Evolutionary conservation across 495 filamentous ascomycete species (phyloP), one percentile per base, ranked within the genome.

Genomic region (Rostrohypoxylon terebratum): DNA sequence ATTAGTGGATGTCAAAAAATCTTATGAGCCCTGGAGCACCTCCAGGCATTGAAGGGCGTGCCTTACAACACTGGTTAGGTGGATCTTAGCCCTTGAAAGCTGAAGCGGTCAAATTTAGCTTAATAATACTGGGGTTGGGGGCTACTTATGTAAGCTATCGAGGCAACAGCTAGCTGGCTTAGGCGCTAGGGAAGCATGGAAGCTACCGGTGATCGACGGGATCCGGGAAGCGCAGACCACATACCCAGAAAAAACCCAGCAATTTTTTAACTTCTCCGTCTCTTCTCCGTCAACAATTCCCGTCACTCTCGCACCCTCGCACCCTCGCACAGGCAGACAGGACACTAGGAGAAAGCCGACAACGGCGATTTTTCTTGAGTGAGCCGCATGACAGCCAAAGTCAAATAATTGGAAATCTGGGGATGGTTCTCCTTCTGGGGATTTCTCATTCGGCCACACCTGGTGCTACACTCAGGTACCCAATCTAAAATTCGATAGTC

Each of bases 1-100:
- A 65, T 9, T 68, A 65, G 60, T 21, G 58, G 66, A 67, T 74
- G 71, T 73, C 65, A 66, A 61, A 65, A 51, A 48, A 25, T 45
- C 5, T 6, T 45, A 13, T 45, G 13, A 18, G n/a, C n/a, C n/a
- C n/a, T n/a, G n/a, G n/a, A n/a, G 42, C 42, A 69, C 47, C 4
- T 25, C 25, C 58, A 9, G 20, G 8, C 50, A 14, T 53, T 20
- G 55, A 71, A 71, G 68, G 68, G 68, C 68, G 68, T 36, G 60
- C 50, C 16, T 40, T 51, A 62, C 34, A 33, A 42, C 18, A 14
- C 40, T 45, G 7, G 40, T 4, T 42, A 42, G 16, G 61, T 64
- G 68, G 55, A 60, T 60, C 47, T 53, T 36, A 59, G 62, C 18
- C 50, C 44, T 11, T 11, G n/a, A 25, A 33, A 51, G 54, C 47